A percentile compares a stretch with the other conserved stretches of the same genome.
These are phyloP conservation scores for Pichia eremophila DNA, from an alignment of 805 yeast species.

Conservation along the genomic window DNA sequence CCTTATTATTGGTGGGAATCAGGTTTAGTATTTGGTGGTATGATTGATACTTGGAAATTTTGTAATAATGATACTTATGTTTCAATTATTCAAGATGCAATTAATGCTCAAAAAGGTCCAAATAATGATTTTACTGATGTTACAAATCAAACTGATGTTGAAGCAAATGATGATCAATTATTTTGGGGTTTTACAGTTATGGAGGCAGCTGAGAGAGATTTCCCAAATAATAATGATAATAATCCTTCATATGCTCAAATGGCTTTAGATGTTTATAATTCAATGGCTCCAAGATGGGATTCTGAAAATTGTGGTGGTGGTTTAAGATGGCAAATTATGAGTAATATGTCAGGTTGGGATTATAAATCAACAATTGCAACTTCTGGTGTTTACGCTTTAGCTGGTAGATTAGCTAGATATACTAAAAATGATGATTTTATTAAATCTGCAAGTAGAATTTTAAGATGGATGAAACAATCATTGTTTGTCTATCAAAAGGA, in stretches of 20 bases:
- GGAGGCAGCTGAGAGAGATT: constrained; percentile 76
- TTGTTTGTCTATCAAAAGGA: constrained; percentile 34
- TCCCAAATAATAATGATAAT: constrained; percentile 47
- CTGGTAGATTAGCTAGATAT: constrained; percentile 79
- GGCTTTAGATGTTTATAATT: constrained; percentile 84
- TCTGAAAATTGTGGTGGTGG: constrained; percentile 81
- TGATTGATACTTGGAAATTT: constrained; percentile 63
- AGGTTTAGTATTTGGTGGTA: constrained; percentile 61
- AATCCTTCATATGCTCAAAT: constrained; percentile 72
- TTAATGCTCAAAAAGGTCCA: constrained; percentile 59
- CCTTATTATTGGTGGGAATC: constrained; percentile 94
- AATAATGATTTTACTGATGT: constrained; percentile 61
- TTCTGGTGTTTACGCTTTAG: constrained; percentile 80
- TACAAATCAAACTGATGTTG: constrained; percentile 67
- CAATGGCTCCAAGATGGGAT: constrained; percentile 91
- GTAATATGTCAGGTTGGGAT: constrained; percentile 89
- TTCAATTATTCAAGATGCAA: constrained; percentile 44
- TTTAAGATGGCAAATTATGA: constrained; percentile 89
- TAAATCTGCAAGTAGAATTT: constrained; percentile 64
- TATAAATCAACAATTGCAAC: constrained; percentile 86
- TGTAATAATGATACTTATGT: constrained; percentile 61
- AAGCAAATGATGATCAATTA: constrained; percentile 88
- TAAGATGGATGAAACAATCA: constrained; percentile 66
- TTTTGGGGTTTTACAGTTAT: constrained; percentile 83
- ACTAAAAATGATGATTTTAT: constrained; percentile 64